Evolutionary conservation across 2,329 filamentous ascomycete genomes (phyloP), one percentile per base, ranked within the genome.

Genomic region (Fusarium mundagurra): DNA sequence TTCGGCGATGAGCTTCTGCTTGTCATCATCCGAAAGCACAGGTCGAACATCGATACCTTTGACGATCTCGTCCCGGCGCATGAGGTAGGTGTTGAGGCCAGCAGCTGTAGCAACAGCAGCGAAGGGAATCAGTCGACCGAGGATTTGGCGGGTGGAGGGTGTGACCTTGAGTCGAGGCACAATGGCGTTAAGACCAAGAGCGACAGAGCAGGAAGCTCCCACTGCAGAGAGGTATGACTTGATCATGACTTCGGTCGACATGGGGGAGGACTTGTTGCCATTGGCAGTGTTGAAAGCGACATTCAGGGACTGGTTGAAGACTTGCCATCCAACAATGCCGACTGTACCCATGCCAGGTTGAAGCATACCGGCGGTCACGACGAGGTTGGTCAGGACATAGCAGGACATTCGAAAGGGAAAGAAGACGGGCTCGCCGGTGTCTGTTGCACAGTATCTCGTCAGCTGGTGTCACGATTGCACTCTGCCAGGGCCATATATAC

Each of bases 271-370:
- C 84, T 99, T 99, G 89, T 99, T 99, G 73, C 96, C 94, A 83
- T 99, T 99, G 81, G 96, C 94, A 82, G 91, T 95, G 88, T 99
- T 99, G 88, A 99, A 96, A 76, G 94, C 96, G 34, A 99, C 96
- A 82, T 99, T 99, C 78, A 99, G 92, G 18, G 95, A 98, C 86
- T 99, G 96, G 85, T 99, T 99, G 76, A 93, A 91, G 67, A 98
- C 91, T 85, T 99, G 96, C 96, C 96, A 99, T 75, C 92, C 92
- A 43, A 98, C 88, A 10, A 94, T 98, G 60, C 96, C 96, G 47
- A 89, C 89, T 50, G 92, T 98, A 78, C 89, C 86, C 31, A 98
- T 89, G 16, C 93, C 93, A 7, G 96, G 96, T 61, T 96, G 96
- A 64, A 99, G 92, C 96, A 99, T 99, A 79, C 96, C 96, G 12